These are phyloP conservation scores for Talaromyces atroroseus DNA, from an alignment of 2,329 filamentous ascomycete genomes.

Conservation along the genomic window DNA sequence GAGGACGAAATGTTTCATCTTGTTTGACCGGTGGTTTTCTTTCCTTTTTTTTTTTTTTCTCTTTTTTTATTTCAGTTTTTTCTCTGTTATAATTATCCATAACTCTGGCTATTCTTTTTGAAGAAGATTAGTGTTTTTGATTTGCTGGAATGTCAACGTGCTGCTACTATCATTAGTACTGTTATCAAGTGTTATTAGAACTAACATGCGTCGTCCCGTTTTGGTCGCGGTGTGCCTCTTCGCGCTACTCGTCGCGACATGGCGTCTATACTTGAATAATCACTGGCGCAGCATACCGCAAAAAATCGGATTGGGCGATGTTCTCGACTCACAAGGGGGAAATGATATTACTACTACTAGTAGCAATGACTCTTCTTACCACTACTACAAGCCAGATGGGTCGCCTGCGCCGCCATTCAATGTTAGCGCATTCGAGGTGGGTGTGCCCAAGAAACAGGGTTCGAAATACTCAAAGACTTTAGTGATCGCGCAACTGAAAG, in stretches of 20 bases:
- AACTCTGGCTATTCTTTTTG: too few species aligned
- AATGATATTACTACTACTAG: neutral
- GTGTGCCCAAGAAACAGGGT: conserved; percentile 39
- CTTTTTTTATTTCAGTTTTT: too few species aligned
- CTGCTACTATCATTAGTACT: too few species aligned
- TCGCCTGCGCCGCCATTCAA: conserved; percentile 15
- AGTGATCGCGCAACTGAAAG: conserved; percentile 29
- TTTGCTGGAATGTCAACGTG: too few species aligned
- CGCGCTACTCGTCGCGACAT: conserved; percentile 22
- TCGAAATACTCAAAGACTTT: conserved; percentile 49
- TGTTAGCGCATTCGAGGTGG: conserved; percentile 25
- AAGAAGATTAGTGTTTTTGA: too few species aligned
- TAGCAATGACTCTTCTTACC: neutral
- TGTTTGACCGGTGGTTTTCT: too few species aligned
- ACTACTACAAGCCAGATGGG: neutral
- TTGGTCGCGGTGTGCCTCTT: conserved; percentile 26
- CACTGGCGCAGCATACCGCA: conserved; percentile 33
- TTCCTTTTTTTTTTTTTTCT: too few species aligned
- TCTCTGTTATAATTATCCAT: too few species aligned
- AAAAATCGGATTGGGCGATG: conserved; percentile 34
- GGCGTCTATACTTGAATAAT: conserved; percentile 23
- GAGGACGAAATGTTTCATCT: too few species aligned
- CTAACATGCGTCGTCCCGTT: conserved; percentile 16
- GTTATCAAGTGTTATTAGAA: too few species aligned
- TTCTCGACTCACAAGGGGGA: conserved; percentile 7